Percentiles rank a stretch among this genome's conserved stretches.
Conservation (phyloP, 768 basidiomycete genomes). For the Russula foetens region DNA sequence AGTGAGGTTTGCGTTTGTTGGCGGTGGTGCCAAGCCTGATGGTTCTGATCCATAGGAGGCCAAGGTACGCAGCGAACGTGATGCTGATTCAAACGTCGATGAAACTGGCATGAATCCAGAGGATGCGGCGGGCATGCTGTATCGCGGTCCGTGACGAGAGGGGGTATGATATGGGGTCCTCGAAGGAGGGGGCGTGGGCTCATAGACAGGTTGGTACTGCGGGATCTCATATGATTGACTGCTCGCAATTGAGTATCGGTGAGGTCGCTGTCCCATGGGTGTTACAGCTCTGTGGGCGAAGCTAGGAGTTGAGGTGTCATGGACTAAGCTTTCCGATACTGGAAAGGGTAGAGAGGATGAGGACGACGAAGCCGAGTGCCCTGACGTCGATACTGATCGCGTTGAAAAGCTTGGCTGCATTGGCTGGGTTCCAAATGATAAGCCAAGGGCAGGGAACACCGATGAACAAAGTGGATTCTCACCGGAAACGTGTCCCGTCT, state of each 20-base stretch:
- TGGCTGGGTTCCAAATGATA: not conserved
- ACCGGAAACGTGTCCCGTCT: conserved; percentile 57
- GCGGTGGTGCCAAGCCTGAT: conserved; percentile 14
- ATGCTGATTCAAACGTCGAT: conserved; percentile 19
- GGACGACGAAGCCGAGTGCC: conserved; percentile 11
- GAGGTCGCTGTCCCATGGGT: conserved; percentile 12
- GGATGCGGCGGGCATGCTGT: conserved; percentile 56
- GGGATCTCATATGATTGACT: conserved; percentile 26
- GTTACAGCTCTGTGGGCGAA: conserved; percentile 11
- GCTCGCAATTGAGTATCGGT: conserved; percentile 21
- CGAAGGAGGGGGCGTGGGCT: conserved; percentile 31
- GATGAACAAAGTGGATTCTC: not conserved
- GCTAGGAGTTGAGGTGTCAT: conserved; percentile 18
- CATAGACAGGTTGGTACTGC: conserved; percentile 41
- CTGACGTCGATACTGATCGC: conserved; percentile 16
- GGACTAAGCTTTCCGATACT: conserved; percentile 30
- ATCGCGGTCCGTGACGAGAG: conserved; percentile 45
- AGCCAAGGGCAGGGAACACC: not conserved
- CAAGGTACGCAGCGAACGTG: not conserved
- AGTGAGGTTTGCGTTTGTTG: conserved; percentile 22
- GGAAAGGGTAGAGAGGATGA: conserved; percentile 27
- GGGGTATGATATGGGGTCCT: conserved; percentile 30
- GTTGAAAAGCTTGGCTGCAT: conserved; percentile 1
- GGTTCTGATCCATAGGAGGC: conserved; percentile 20
- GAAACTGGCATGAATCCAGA: conserved; percentile 62